Conservation (phyloP, 768 basidiomycete genomes). For the Lyophyllum decastes region DNA sequence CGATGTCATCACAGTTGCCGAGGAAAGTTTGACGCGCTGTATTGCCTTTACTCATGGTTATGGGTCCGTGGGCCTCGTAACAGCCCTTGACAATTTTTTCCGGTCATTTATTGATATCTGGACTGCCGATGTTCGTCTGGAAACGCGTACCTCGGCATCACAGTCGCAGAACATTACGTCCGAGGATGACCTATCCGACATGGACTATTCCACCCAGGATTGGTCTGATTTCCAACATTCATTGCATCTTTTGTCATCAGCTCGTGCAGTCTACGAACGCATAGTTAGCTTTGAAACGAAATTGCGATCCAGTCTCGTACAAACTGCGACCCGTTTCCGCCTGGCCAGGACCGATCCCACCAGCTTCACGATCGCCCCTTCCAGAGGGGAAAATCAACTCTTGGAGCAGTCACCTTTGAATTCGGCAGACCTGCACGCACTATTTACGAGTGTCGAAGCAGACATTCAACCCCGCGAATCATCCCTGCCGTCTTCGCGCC, state of each 20-base stretch:
- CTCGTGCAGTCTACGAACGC: conserved; percentile 70
- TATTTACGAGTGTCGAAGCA: conserved; percentile 56
- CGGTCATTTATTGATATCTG: conserved; percentile 68
- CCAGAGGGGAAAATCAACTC: conserved; percentile 70
- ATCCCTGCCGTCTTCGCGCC: conserved; percentile 29
- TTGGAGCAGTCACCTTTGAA: conserved; percentile 86
- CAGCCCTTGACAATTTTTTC: conserved; percentile 73
- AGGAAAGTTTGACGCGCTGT: conserved; percentile 79
- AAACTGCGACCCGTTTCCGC: conserved; percentile 61
- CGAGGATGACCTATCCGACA: conserved; percentile 68
- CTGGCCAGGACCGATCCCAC: conserved; percentile 54
- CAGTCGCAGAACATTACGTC: conserved; percentile 30
- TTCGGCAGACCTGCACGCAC: conserved; percentile 67
- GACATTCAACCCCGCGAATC: conserved; percentile 31
- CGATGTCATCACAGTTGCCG: conserved; percentile 75
- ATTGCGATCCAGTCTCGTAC: conserved; percentile 57
- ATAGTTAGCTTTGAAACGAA: conserved; percentile 70
- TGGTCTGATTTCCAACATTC: conserved; percentile 86
- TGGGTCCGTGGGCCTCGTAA: conserved; percentile 71
- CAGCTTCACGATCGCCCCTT: conserved; percentile 55
- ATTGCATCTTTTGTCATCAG: conserved; percentile 82
- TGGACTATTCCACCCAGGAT: conserved; percentile 88
- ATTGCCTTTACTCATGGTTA: conserved; percentile 88
- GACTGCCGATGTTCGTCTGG: conserved; percentile 51
- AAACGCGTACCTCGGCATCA: conserved; percentile 30